phyloP scores from a whole-genome alignment of 1,284 basidiomycete genomes.

The Irpex sp. region DNA sequence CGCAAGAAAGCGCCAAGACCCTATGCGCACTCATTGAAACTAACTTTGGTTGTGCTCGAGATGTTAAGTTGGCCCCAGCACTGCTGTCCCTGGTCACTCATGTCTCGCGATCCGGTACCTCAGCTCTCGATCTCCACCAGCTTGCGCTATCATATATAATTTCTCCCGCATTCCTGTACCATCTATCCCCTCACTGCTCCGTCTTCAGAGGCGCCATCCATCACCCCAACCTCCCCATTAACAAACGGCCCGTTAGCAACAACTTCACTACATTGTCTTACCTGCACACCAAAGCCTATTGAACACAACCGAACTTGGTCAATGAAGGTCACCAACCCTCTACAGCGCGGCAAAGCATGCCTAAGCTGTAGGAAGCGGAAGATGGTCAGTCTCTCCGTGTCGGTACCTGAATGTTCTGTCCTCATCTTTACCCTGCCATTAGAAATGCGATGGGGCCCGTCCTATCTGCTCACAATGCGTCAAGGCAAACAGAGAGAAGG shows the following conservation, averaged over 20 bases:
- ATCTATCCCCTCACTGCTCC: slow-evolving; percentile 3
- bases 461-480: slow-evolving; percentile 55
- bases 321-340: slow-evolving; percentile 32
- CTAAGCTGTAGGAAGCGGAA: slow-evolving; percentile 59
- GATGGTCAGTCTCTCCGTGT: slow-evolving; percentile 37
- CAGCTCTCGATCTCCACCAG: background rate
- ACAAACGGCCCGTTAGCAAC: background rate
- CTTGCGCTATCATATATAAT: background rate
- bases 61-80: background rate
- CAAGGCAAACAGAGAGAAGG: slow-evolving; percentile 46
- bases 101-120: slow-evolving; percentile 1
- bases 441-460: slow-evolving; percentile 60
- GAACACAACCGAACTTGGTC: background rate
- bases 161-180: background rate
- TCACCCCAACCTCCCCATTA: too few relatives aligned
- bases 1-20: background rate
- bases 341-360: slow-evolving; percentile 57
- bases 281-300: background rate
- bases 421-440: slow-evolving; percentile 7
- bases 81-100: background rate
- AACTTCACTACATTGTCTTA: too few relatives aligned
- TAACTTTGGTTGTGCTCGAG: background rate
- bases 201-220: background rate
- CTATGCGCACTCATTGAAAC: background rate
- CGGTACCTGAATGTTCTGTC: background rate